phyloP scores from a whole-genome alignment of 2,329 filamentous ascomycete species.

The Penicillium corylophilum region DNA sequence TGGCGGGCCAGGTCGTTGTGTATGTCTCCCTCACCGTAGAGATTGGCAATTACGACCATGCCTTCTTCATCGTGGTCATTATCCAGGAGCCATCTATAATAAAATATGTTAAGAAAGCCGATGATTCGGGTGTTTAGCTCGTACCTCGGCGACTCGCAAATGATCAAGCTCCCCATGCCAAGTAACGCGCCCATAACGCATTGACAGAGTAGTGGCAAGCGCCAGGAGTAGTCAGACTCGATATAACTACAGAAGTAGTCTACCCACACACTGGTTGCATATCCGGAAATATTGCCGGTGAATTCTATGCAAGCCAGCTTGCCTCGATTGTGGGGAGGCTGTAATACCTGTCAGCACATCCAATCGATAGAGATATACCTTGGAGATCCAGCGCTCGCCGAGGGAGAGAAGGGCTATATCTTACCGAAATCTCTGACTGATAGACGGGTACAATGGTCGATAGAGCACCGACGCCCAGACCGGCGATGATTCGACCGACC shows the following conservation, averaged over 20 bases:
- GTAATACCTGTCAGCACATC: neutral
- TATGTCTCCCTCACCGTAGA: slow-evolving; percentile 94
- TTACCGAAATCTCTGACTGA: slow-evolving; percentile 81
- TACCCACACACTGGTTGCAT: slow-evolving; percentile 96
- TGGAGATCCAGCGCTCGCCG: neutral
- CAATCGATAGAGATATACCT: neutral
- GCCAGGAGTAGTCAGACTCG: slow-evolving; percentile 81
- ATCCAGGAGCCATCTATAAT: slow-evolving; percentile 85
- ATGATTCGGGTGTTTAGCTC: neutral
- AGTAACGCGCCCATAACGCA: slow-evolving; percentile 90
- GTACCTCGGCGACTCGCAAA: slow-evolving; percentile 93
- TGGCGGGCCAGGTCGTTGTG: slow-evolving; percentile 89
- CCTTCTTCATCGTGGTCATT: slow-evolving; percentile 98
- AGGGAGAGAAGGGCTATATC: neutral
- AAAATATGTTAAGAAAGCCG: neutral
- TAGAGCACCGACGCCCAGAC: slow-evolving; percentile 81
- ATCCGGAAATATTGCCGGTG: slow-evolving; percentile 93
- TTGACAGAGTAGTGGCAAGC: slow-evolving; percentile 84
- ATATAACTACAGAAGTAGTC: slow-evolving; percentile 97
- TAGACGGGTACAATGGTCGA: slow-evolving; percentile 93
- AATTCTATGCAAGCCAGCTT: slow-evolving; percentile 98
- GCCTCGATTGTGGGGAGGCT: slow-evolving; percentile 88
- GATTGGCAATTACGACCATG: slow-evolving; percentile 95
- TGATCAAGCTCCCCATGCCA: slow-evolving; percentile 81
- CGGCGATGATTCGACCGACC: slow-evolving; percentile 76